Percentiles rank a stretch among this genome's conserved stretches.
These are phyloP conservation scores for Hyaloperonospora arabidopsidis DNA, from an alignment of 352 stramenopile species.

Conservation along the genomic window DNA sequence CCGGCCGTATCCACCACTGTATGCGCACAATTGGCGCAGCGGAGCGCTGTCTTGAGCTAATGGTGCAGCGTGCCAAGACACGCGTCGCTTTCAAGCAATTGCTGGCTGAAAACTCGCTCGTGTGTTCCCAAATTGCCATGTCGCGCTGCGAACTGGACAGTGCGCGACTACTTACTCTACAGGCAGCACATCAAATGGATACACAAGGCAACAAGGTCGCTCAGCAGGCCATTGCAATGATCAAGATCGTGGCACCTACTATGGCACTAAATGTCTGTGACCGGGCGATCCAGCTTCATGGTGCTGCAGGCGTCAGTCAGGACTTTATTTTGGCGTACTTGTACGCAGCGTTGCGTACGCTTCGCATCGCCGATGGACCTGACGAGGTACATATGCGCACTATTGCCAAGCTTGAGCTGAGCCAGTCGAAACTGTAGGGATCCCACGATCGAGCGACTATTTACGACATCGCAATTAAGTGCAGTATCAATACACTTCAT, in stretches of 20 bases:
- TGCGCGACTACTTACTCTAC: conserved; percentile 80
- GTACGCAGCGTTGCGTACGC: conserved; percentile 85
- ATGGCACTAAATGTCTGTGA: conserved; percentile 86
- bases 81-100: conserved; percentile 91
- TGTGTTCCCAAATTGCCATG: conserved; percentile 80
- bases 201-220: conserved; percentile 80
- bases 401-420: conserved; percentile 90
- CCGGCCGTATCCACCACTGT: conserved; percentile 96
- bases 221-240: conserved; percentile 91
- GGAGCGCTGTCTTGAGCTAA: conserved; percentile 80
- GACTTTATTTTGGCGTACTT: conserved; percentile 91
- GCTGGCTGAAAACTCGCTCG: conserved; percentile 79
- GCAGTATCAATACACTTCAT: too few relatives aligned
- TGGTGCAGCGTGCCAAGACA: conserved; percentile 87
- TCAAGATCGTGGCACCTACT: conserved; percentile 93
- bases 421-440: conserved; percentile 38
- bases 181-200: conserved; percentile 87
- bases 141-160: conserved; percentile 76
- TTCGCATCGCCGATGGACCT: conserved; percentile 93
- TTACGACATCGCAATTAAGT: too few relatives aligned
- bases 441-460: neutral
- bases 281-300: conserved; percentile 84
- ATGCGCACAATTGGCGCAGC: conserved; percentile 92
- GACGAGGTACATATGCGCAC: conserved; percentile 95
- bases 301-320: conserved; percentile 79